Conservation (phyloP, 2,329 filamentous ascomycete genomes). For the Chrysosporium queenslandicum region DNA sequence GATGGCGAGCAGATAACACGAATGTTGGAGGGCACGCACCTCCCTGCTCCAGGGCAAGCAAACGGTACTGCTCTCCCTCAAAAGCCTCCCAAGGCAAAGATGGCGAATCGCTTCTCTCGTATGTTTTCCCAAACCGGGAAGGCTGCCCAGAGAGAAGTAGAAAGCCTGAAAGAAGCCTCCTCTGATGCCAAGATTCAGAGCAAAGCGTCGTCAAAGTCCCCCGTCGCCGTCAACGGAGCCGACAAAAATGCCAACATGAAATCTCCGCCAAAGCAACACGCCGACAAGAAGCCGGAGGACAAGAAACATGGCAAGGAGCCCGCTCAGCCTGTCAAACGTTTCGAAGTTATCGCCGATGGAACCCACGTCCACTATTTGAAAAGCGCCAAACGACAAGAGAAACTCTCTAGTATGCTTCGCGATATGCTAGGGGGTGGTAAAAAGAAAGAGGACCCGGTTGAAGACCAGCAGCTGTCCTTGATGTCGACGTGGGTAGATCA, state of each 20-base stretch:
- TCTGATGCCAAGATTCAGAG: slow-evolving; percentile 4
- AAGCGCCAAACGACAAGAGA: slow-evolving; percentile 85
- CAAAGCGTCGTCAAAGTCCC: slow-evolving; percentile 1
- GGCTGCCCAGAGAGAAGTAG: slow-evolving; percentile 25
- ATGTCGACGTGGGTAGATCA: slow-evolving; percentile 96
- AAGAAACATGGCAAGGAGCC: slow-evolving; percentile 27
- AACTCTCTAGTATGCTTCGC: slow-evolving; percentile 83
- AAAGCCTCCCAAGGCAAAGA: slow-evolving; percentile 33
- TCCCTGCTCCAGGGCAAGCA: slow-evolving; percentile 17
- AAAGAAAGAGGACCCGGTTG: slow-evolving; percentile 54
- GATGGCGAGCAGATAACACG: slow-evolving; percentile 32
- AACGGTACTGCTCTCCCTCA: slow-evolving; percentile 19
- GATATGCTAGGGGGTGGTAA: slow-evolving; percentile 72
- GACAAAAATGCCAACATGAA: slow-evolving; percentile 8
- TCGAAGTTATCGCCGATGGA: slow-evolving; percentile 53
- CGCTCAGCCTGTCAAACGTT: slow-evolving; percentile 36
- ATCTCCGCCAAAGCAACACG: slow-evolving; percentile 21
- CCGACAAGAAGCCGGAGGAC: slow-evolving; percentile 25
- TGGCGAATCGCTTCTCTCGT: slow-evolving; percentile 38
- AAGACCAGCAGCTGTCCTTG: slow-evolving; percentile 69
- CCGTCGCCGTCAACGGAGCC: neutral
- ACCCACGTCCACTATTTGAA: slow-evolving; percentile 81
- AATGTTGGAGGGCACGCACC: slow-evolving; percentile 36
- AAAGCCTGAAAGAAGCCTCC: slow-evolving; percentile 25
- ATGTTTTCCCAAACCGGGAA: slow-evolving; percentile 39